These are phyloP conservation scores for Lasiosphaeria miniovina DNA, from an alignment of 495 filamentous ascomycete species.

Conservation along the genomic window DNA sequence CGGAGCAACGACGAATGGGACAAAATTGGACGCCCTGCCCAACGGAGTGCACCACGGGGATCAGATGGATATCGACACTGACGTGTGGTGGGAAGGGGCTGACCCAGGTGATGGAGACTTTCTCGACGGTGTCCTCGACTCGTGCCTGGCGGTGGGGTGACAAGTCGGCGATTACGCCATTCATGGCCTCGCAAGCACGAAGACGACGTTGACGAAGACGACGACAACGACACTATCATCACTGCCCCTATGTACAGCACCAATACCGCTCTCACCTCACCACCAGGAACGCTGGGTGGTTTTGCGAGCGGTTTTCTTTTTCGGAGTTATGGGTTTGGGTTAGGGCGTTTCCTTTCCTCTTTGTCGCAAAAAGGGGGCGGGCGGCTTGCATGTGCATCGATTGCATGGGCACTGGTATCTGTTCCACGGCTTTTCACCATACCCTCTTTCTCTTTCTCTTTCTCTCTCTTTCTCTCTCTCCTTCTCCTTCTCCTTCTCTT, in stretches of 20 bases:
- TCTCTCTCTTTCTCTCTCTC: too few relatives aligned
- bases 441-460: too few relatives aligned
- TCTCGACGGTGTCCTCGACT: constrained; percentile 69
- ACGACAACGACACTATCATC: background rate
- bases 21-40: constrained; percentile 24
- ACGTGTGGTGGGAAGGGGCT: constrained; percentile 73
- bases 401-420: constrained; percentile 4
- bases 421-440: too few relatives aligned
- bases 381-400: background rate
- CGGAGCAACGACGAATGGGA: constrained; percentile 29
- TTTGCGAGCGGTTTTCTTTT: background rate
- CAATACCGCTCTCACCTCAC: too few relatives aligned
- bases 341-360: background rate
- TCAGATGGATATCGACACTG: constrained; percentile 63
- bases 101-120: constrained; percentile 56
- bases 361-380: background rate
- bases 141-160: constrained; percentile 37
- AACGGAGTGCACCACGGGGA: constrained; percentile 45
- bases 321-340: background rate
- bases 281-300: too few relatives aligned
- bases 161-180: background rate
- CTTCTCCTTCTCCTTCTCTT: background rate
- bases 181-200: background rate
- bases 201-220: background rate
- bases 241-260: too few relatives aligned